Conservation (phyloP, 1,139 yeast genomes). For the Waltiozyma sp. region DNA sequence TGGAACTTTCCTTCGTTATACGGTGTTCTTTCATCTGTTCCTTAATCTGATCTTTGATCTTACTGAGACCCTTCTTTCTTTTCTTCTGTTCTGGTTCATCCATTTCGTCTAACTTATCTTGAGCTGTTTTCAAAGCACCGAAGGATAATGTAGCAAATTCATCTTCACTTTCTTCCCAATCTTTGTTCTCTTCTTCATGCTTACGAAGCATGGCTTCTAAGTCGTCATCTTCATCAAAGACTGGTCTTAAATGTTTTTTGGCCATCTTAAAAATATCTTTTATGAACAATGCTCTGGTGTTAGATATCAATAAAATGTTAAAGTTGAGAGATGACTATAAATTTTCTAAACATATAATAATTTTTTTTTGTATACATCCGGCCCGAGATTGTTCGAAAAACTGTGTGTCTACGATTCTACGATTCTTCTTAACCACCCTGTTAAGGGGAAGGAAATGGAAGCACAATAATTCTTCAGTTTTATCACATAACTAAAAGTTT, state of each 20-base stretch:
- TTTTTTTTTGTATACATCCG: too few relatives aligned
- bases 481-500: too few relatives aligned
- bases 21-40: conserved; percentile 3
- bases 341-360: too few relatives aligned
- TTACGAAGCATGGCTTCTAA: conserved; percentile 6
- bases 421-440: too few relatives aligned
- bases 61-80: conserved; percentile 9
- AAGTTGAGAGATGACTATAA: too few relatives aligned
- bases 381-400: too few relatives aligned
- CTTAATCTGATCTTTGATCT: conserved; percentile 16
- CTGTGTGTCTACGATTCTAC: too few relatives aligned
- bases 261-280: conserved; percentile 1
- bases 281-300: too few relatives aligned
- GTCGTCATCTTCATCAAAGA: conserved; percentile 9
- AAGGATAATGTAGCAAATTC: conserved; percentile 39
- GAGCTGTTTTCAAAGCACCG: conserved; percentile 51
- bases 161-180: conserved; percentile 23
- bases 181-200: conserved; percentile 2
- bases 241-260: conserved; percentile 7
- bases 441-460: too few relatives aligned
- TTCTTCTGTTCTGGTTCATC: conserved; percentile 15
- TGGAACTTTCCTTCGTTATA: conserved; percentile 9
- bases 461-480: too few relatives aligned
- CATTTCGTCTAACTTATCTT: conserved; percentile 31
- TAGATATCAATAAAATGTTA: too few relatives aligned